A percentile compares a stretch with the other conserved stretches of the same genome.
Conservation (phyloP, 306 rosid genomes). For the Myrica gale region DNA sequence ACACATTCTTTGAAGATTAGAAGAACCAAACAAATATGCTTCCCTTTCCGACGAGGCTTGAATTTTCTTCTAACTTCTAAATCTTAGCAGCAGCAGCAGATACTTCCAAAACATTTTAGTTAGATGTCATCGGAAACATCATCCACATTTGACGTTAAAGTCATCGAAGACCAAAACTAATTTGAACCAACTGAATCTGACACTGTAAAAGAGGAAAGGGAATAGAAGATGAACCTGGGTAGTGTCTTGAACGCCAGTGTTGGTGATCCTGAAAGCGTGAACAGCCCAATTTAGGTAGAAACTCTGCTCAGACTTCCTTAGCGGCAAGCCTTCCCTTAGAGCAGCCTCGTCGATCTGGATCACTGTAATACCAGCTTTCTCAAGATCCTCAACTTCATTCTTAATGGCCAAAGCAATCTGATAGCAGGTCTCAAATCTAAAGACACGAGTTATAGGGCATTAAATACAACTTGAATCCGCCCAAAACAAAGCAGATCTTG, state of each 20-base stretch:
- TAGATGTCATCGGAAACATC: neutral
- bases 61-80: neutral
- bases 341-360: slow-evolving; percentile 95
- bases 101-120: neutral
- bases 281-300: slow-evolving; percentile 83
- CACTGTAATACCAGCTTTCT: slow-evolving; percentile 66
- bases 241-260: slow-evolving; percentile 63
- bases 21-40: neutral
- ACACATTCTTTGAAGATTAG: no score
- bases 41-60: neutral
- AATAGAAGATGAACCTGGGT: slow-evolving; percentile 56
- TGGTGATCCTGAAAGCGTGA: slow-evolving; percentile 86
- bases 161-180: neutral
- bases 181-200: neutral
- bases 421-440: slow-evolving; percentile 76
- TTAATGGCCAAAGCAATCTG: slow-evolving; percentile 89
- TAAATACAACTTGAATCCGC: slow-evolving; percentile 13
- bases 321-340: slow-evolving; percentile 77
- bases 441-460: slow-evolving; percentile 15
- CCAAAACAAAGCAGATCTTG: neutral
- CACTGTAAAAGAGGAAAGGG: slow-evolving; percentile 1
- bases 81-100: neutral
- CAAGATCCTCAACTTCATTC: slow-evolving; percentile 91
- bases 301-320: slow-evolving; percentile 70
- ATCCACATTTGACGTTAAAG: neutral